Evolutionary conservation across 2,329 filamentous ascomycete genomes (phyloP), one percentile per base, ranked within the genome.

Genomic region (Penicillium sp.): DNA sequence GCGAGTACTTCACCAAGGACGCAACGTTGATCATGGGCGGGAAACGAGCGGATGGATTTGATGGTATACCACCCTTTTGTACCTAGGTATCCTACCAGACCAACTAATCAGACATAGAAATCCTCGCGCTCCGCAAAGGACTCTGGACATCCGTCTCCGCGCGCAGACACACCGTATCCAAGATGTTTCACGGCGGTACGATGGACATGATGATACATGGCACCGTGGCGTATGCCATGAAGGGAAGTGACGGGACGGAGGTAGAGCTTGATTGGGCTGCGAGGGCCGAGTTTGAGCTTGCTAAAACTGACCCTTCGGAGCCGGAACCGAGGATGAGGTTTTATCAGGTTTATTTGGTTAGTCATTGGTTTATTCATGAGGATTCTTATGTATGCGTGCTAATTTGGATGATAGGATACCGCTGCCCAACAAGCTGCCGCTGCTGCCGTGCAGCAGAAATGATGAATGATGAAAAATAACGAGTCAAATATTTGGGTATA

Each of bases 291-390:
- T 73, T 74, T 62, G 68, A 61, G 3, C 9, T 33, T 3, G 57
- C 60, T 52, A 62, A 62, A 20, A 61, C 59, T 1, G 63, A 61
- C 1, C 5, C n/a, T 43, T 63, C 47, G 43, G n/a, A n/a, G n/a
- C n/a, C n/a, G n/a, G n/a, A n/a, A n/a, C 53, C 68, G 18, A 72
- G 65, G 62, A 73, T 74, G 70, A 65, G 57, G 60, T 74, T 72
- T 59, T 74, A 74, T 65, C 71, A 73, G 61, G 71, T 74, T 58
- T 74, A 74, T 59, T 60, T 74, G 67, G 71, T 73, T 58, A 23
- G 71, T 66, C 16, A 18, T 16, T 16, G 5, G n/a, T 26, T 16
- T 11, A 8, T 47, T 3, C 24, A 47, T 21, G 6, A 20, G n/a
- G n/a, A n/a, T n/a, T n/a, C n/a, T n/a, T n/a, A 7, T 30, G 5